Conservation (phyloP, 352 stramenopile species). For the Globisporangium viniferum region DNA sequence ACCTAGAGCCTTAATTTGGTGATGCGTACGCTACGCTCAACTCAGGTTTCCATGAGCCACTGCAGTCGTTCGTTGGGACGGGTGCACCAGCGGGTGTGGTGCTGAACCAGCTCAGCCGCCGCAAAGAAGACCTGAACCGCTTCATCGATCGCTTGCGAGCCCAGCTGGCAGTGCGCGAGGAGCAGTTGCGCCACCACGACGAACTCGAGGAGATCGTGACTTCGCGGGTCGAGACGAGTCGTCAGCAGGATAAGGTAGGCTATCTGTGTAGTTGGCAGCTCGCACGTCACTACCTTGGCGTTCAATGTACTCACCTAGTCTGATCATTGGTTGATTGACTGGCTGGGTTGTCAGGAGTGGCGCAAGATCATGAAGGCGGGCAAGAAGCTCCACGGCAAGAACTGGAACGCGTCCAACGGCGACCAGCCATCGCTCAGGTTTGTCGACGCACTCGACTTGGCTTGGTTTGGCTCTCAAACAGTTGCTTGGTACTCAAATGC, state of each 20-base stretch:
- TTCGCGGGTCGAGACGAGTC: constrained; percentile 43
- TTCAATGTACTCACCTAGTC: background rate
- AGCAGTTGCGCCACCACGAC: constrained; percentile 60
- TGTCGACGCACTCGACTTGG: background rate
- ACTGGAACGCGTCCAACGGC: constrained; percentile 37
- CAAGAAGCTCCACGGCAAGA: constrained; percentile 57
- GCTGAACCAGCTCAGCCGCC: constrained; percentile 42
- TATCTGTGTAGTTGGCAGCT: background rate
- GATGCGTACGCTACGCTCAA: background rate
- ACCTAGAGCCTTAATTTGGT: background rate
- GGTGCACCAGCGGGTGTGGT: constrained; percentile 25
- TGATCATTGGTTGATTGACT: background rate
- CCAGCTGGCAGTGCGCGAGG: constrained; percentile 44
- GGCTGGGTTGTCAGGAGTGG: constrained; percentile 41
- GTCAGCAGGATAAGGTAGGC: constrained; percentile 39
- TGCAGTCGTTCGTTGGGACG: constrained; percentile 30
- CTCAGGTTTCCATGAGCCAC: constrained; percentile 41
- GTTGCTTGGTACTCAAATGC: background rate
- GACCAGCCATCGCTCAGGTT: constrained; percentile 45
- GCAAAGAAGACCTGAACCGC: constrained; percentile 57
- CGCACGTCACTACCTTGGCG: background rate
- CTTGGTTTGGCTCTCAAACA: background rate
- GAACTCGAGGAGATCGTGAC: constrained; percentile 69
- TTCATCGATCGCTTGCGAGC: constrained; percentile 53
- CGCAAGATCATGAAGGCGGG: constrained; percentile 59